A percentile compares a stretch with the other conserved stretches of the same genome.
Evolutionary conservation across 306 rosid species (phyloP).

Genomic region (Styphnolobium japonicum): DNA sequence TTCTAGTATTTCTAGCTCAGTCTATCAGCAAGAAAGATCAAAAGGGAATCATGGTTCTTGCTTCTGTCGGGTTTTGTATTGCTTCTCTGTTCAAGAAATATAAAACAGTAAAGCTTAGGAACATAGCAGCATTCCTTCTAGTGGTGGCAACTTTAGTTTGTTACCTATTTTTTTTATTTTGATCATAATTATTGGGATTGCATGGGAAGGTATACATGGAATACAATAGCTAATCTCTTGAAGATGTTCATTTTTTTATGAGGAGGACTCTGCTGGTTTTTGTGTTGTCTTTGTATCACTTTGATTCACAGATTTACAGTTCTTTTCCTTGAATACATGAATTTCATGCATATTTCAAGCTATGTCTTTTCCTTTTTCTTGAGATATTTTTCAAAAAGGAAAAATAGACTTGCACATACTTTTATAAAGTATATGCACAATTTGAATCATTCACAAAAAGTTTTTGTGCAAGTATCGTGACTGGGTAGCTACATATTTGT

Average conservation of each 20-base stretch:
- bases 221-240: not conserved
- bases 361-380: not conserved
- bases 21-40: not conserved
- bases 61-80: not conserved
- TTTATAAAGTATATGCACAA: no score
- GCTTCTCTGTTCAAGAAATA: constrained; percentile 29
- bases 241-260: not conserved
- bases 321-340: not conserved
- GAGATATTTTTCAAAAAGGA: no score
- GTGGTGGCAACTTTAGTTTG: not conserved
- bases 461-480: no score
- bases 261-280: not conserved
- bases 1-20: constrained; percentile 21
- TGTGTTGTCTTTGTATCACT: not conserved
- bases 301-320: not conserved
- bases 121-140: constrained; percentile 6
- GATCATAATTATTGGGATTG: constrained; percentile 8
- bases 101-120: constrained; percentile 4
- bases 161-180: constrained; percentile 7
- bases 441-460: no score
- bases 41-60: not conserved
- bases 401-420: no score
- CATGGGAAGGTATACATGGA: constrained; percentile 22
- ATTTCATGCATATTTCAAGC: not conserved
- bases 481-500: no score